Evolutionary conservation across 257 asterid species (phyloP), one percentile per base, ranked within the genome.

Genomic region (Primulina eburnea): DNA sequence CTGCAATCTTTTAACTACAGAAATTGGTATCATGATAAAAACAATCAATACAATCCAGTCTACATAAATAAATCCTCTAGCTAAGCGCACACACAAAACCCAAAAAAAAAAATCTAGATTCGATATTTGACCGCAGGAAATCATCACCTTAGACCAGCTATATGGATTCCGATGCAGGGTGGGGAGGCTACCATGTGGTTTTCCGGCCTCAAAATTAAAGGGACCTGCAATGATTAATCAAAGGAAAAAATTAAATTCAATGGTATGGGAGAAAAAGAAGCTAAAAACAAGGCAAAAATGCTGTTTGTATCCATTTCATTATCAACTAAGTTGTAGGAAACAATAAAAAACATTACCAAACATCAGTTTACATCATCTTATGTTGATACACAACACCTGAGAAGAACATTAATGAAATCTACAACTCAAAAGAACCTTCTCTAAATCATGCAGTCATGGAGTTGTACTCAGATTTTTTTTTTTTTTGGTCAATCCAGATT

Each of bases 171-270:
- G 26, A 24, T 24, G 26, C 26, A 24, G 26, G 26, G 26, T 24
- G 26, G 99, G 97, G 57, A 89, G 77, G 92, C 89, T 81, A 24
- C 70, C 77, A 38, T 64, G 71, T 1, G 87, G 77, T 72, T 83
- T 77, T 67, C 95, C 95, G 58, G 74, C 81, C 78, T 79, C 89
- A 64, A 87, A 93, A 82, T 89, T 93, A 84, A 93, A 93, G 50
- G 99, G 99, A 60, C 99, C 97, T 93, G 90, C 71, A 71, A 59
- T 59, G 4, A 26, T 12, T 47, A 38, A 38, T 62, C 28, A 59
- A 73, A 33, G 11, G 66, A 24, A 24, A 24, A 24, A 24, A 0
- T 24, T 24, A 24, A 24, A 24, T 24, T 24, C 26, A 24, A 62
- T 21, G 26, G n/a, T 14, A 24, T 33, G 73, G 26, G 47, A 65